Percentiles rank a stretch among this genome's conserved stretches.
Conservation (phyloP, 2,329 filamentous ascomycete genomes). For the Salinomyces thailandicus region DNA sequence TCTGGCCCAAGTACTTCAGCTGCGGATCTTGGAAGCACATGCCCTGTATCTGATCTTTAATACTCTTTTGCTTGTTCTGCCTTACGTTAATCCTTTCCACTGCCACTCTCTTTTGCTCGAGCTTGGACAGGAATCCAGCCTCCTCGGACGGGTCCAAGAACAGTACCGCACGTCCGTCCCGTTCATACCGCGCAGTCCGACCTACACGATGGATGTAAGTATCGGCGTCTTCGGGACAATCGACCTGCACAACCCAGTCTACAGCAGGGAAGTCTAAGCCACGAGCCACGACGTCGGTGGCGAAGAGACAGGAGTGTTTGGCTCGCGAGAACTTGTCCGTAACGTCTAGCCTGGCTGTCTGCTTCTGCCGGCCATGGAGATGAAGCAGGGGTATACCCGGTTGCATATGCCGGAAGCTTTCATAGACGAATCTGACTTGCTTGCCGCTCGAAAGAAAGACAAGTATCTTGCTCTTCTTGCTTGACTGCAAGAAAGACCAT, state of each 20-base stretch:
- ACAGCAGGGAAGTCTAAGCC: conserved; percentile 94
- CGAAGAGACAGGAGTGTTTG: conserved; percentile 79
- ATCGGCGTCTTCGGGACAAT: conserved; percentile 91
- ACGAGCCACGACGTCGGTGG: conserved; percentile 88
- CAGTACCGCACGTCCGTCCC: conserved; percentile 74
- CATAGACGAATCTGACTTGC: conserved; percentile 91
- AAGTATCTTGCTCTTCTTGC: conserved; percentile 87
- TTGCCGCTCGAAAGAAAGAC: conserved; percentile 94
- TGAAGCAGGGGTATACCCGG: conserved; percentile 89
- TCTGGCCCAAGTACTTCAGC: conserved; percentile 89
- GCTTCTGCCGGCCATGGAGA: conserved; percentile 88
- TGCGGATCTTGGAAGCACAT: conserved; percentile 94
- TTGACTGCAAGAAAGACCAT: conserved; percentile 84
- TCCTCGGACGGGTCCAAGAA: conserved; percentile 92
- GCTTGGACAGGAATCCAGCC: conserved; percentile 71
- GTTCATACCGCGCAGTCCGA: conserved; percentile 85
- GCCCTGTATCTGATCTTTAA: conserved; percentile 76
- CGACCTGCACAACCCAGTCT: conserved; percentile 98
- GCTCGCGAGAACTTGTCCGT: conserved; percentile 71
- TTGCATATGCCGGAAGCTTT: conserved; percentile 83
- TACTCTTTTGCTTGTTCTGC: conserved; percentile 77
- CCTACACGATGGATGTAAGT: conserved; percentile 97
- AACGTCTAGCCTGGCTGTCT: conserved; percentile 76
- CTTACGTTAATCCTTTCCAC: conserved; percentile 79
- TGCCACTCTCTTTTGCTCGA: conserved; percentile 83